Base-by-base conservation (phyloP, 495 filamentous ascomycete genomes). In the Penicillium verhagenii region DNA sequence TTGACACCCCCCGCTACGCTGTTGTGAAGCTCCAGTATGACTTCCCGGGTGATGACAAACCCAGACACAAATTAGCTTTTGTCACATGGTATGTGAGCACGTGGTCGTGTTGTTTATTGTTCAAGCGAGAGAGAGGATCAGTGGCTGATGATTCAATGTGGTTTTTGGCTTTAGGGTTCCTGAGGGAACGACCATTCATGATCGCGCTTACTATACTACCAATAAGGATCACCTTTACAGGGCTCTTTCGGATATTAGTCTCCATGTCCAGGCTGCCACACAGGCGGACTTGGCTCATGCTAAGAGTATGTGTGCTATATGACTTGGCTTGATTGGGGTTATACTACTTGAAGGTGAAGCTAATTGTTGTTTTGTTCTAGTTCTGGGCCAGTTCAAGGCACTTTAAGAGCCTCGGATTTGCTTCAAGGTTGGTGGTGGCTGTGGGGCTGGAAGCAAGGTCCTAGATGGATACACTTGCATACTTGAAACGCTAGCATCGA, bases 171-270 rank as follows among this genome's bases (percentile, higher is more conserved):
- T 16, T 43, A 64, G 61, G 61, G 61, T 64, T 0, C 61, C 61
- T 0, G 61, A 61, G 44, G 44, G 13, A n/a, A 54, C 61, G 5
- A 47, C 46, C n/a, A 51, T 56, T 10, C 61, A 64, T 39, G 61
- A 64, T 18, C 56, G 53, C 7, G 38, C 58, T n/a, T 64, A 61
- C 52, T 61, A 58, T 48, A 56, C 55, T 4, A 35, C 54, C 1
- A 64, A 64, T 49, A 64, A 64, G 13, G 61, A 64, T 45, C 61
- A 64, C n/a, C 48, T 64, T 14, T 64, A 53, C 40, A 38, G 55
- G 6, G 29, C 52, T 0, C 49, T 64, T 21, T 31, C 44, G 18
- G 61, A 57, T 38, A 61, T 64, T 11, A 64, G 61, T 39, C 52
- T 64, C 6, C 61, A 64, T 58, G 58, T 64, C 10, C 61, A 58